These are phyloP conservation scores for Aspergillus luchuensis DNA, from an alignment of 2,329 filamentous ascomycete species.

Conservation along the genomic window DNA sequence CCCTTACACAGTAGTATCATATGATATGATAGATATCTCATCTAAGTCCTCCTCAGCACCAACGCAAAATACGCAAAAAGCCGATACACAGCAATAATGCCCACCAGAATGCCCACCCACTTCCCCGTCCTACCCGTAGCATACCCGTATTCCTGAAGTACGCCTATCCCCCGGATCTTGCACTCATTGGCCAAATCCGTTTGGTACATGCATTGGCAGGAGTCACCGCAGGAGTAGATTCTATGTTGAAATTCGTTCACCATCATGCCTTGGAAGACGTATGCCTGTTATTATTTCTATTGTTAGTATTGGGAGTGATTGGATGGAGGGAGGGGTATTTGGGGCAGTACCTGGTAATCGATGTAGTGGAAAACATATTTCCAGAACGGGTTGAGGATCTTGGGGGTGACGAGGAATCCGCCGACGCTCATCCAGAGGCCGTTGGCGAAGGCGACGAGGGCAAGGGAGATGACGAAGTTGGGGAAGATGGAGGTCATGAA, in stretches of 20 bases:
- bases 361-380: constrained; percentile 87
- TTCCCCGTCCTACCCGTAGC: constrained; percentile 62
- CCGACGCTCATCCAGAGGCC: constrained; percentile 87
- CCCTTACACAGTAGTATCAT: no score
- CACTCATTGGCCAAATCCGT: constrained; percentile 65
- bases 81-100: constrained; percentile 73
- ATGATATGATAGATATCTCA: no score
- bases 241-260: constrained; percentile 76
- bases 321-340: no score
- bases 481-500: constrained; percentile 72
- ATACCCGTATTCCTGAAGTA: constrained; percentile 72
- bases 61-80: constrained; percentile 68
- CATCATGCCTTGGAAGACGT: constrained; percentile 93
- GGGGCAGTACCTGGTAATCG: constrained; percentile 66
- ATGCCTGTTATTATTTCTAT: constrained; percentile 47
- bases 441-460: constrained; percentile 80
- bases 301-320: no score
- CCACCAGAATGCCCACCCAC: constrained; percentile 76
- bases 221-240: constrained; percentile 61
- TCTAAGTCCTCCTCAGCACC: constrained; percentile 17
- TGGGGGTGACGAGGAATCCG: constrained; percentile 76
- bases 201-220: constrained; percentile 71
- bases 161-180: constrained; percentile 68
- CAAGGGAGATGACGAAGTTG: constrained; percentile 77
- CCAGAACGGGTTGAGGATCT: constrained; percentile 78